Evolutionary conservation across 176 grass and related monocot species (phyloP).

Genomic region (Avena atlantica): DNA sequence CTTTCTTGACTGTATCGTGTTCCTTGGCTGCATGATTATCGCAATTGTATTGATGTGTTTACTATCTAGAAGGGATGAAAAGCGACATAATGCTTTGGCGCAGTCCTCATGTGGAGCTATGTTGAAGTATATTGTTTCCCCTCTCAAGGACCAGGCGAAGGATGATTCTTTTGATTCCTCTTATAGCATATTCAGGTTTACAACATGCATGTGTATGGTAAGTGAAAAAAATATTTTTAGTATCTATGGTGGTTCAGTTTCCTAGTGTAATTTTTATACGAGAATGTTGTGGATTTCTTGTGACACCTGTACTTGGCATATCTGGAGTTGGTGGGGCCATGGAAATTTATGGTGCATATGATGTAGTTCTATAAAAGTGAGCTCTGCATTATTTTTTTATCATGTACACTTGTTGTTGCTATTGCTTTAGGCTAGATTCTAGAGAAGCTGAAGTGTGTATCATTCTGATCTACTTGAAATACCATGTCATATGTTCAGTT

Average conservation of each 20-base stretch:
- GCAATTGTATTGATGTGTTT: constrained; percentile 93
- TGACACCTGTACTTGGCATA: constrained; percentile 91
- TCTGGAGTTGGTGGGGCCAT: constrained; percentile 92
- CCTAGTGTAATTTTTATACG: constrained; percentile 26
- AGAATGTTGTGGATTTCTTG: constrained; percentile 22
- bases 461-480: background rate
- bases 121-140: constrained; percentile 76
- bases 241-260: constrained; percentile 31
- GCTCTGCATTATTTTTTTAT: background rate
- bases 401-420: background rate
- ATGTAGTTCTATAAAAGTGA: constrained; percentile 73
- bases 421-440: background rate
- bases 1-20: constrained; percentile 37
- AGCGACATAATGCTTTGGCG: constrained; percentile 44
- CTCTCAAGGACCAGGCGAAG: constrained; percentile 64
- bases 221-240: constrained; percentile 10
- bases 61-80: constrained; percentile 79
- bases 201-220: constrained; percentile 98
- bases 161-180: constrained; percentile 88
- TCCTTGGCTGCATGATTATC: constrained; percentile 88
- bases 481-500: constrained; percentile 7
- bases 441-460: constrained; percentile 3
- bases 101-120: constrained; percentile 62
- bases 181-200: constrained; percentile 91
- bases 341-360: constrained; percentile 90